Conservation (phyloP, 2,329 filamentous ascomycete species). For the Alternaria infectoria region DNA sequence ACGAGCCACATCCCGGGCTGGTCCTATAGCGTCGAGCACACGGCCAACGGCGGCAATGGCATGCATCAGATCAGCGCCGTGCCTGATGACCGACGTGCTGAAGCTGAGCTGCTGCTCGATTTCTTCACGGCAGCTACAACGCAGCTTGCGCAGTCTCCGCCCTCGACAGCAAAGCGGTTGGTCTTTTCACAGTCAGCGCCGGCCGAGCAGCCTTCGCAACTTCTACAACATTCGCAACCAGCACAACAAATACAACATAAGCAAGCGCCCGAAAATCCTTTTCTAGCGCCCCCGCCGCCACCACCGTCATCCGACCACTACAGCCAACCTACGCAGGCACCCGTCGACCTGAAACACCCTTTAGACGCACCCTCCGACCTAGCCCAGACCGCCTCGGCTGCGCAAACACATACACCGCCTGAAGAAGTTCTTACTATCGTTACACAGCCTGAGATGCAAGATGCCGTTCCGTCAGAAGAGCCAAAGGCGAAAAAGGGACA, state of each 20-base stretch:
- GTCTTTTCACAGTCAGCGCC: slow-evolving; percentile 31
- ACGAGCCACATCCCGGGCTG: slow-evolving; percentile 54
- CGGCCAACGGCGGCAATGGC: slow-evolving; percentile 42
- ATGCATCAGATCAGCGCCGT: slow-evolving; percentile 44
- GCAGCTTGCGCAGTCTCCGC: slow-evolving; percentile 35
- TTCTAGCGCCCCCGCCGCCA: slow-evolving; percentile 2
- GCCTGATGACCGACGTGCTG: slow-evolving; percentile 47
- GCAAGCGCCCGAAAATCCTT: slow-evolving; percentile 17
- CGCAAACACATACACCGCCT: slow-evolving; percentile 51
- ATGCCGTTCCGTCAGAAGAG: slow-evolving; percentile 24
- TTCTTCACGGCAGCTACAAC: slow-evolving; percentile 44
- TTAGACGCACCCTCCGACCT: slow-evolving; percentile 9
- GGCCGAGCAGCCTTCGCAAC: slow-evolving; percentile 6
- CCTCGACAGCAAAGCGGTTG: slow-evolving; percentile 36
- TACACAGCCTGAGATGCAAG: slow-evolving; percentile 19
- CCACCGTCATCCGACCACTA: slow-evolving; percentile 13
- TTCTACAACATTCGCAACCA: neutral
- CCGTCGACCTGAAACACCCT: slow-evolving; percentile 23
- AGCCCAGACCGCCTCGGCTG: slow-evolving; percentile 21
- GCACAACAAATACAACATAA: slow-evolving; percentile 10
- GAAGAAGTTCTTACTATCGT: slow-evolving; percentile 35
- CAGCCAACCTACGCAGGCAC: slow-evolving; percentile 16
- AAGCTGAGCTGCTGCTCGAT: slow-evolving; percentile 55
- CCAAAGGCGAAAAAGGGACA: slow-evolving; percentile 46
- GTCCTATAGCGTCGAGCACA: slow-evolving; percentile 50